A percentile compares a stretch with the other conserved stretches of the same genome.
phyloP scores from a whole-genome alignment of 345 rosid genomes.

The Citrus mangshanensis region DNA sequence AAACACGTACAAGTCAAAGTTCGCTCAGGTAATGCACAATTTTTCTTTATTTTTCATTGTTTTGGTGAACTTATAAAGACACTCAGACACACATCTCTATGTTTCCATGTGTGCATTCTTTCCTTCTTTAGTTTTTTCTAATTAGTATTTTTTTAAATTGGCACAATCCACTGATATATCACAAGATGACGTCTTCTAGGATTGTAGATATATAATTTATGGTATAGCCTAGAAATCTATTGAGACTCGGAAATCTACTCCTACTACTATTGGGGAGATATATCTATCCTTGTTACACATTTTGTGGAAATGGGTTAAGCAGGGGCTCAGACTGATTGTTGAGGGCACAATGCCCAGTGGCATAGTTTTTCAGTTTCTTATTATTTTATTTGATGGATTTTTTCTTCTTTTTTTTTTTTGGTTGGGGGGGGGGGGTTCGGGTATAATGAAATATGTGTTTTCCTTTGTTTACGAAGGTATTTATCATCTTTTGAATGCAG shows the following conservation, averaged over 20 bases:
- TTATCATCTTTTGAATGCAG: slow-evolving; percentile 41
- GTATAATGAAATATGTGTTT: not conserved
- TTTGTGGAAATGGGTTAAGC: no score
- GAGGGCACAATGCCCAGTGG: no score
- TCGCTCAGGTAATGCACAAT: slow-evolving; percentile 59
- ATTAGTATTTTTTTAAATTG: no score
- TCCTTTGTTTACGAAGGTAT: slow-evolving; percentile 1
- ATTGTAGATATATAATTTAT: no score
- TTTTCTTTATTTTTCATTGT: not conserved
- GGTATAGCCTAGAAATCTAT: no score
- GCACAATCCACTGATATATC: no score
- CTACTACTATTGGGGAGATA: no score
- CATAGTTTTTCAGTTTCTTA: not conserved
- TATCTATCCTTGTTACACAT: no score
- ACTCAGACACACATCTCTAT: not conserved
- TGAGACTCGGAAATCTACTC: no score
- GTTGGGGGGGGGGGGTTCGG: no score
- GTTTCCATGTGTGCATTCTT: not conserved
- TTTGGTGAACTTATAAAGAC: not conserved
- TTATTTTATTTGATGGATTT: not conserved
- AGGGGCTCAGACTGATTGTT: no score
- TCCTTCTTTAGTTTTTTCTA: not conserved
- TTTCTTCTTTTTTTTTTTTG: not conserved
- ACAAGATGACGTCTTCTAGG: no score
- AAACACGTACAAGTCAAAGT: slow-evolving; percentile 74